A percentile compares a stretch with the other conserved stretches of the same genome.
Conservation (phyloP, 768 basidiomycete species). For the Suillus discolor region DNA sequence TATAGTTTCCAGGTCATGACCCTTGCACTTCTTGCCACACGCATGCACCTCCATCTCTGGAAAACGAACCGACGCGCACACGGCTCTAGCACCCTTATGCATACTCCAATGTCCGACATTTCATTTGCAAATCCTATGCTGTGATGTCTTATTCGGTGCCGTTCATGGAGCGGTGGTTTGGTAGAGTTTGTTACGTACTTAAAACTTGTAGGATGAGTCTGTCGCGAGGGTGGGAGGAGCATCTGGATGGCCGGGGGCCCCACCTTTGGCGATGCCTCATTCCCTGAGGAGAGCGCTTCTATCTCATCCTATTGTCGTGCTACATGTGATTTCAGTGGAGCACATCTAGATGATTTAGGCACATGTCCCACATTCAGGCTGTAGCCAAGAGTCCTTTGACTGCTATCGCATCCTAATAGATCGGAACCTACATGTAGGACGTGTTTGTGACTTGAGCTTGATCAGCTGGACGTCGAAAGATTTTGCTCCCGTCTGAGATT, state of each 20-base stretch:
- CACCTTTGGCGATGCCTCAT: constrained; percentile 32
- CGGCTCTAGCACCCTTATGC: not conserved
- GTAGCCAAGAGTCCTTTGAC: too few relatives aligned
- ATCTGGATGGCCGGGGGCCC: too few relatives aligned
- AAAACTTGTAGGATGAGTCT: too few relatives aligned
- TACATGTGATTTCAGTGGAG: not conserved
- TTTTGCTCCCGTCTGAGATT: too few relatives aligned
- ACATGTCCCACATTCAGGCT: not conserved
- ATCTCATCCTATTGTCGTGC: constrained; percentile 11
- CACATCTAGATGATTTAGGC: not conserved
- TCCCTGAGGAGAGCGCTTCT: constrained; percentile 33
- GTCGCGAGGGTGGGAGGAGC: too few relatives aligned
- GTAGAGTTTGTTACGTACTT: too few relatives aligned
- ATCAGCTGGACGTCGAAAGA: too few relatives aligned
- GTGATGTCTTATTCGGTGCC: not conserved
- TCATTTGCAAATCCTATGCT: not conserved
- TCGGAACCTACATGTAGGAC: too few relatives aligned
- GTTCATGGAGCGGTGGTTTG: not conserved
- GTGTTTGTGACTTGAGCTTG: too few relatives aligned
- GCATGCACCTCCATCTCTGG: not conserved
- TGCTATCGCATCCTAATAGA: too few relatives aligned
- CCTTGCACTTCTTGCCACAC: too few relatives aligned
- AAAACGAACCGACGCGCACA: not conserved
- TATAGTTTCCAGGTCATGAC: not conserved
- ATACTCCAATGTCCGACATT: not conserved